phyloP scores from a whole-genome alignment of 179 eudicot genomes.

The Patellifolia procumbens region DNA sequence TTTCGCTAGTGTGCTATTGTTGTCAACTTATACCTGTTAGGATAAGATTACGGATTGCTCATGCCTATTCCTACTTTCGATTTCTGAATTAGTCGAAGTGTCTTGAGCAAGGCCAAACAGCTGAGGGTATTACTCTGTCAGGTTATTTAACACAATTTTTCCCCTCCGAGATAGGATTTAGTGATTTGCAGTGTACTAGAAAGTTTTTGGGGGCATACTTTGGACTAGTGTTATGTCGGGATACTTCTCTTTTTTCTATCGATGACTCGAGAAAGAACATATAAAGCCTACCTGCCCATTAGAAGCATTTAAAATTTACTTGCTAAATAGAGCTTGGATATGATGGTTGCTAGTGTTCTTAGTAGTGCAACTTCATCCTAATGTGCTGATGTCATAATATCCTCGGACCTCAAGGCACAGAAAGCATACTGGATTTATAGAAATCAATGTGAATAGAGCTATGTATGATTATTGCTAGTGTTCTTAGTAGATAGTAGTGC shows the following conservation, averaged over 20 bases:
- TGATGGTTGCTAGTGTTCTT: too few species aligned
- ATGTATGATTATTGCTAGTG: not conserved
- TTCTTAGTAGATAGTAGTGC: constrained; percentile 1
- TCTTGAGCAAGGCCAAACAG: not conserved
- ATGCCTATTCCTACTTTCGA: not conserved
- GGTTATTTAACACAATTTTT: not conserved
- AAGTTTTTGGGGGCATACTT: not conserved
- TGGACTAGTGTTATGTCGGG: not conserved
- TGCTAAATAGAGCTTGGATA: too few species aligned
- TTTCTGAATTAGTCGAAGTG: not conserved
- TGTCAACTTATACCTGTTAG: not conserved
- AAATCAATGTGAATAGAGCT: not conserved
- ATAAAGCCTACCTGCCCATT: not conserved
- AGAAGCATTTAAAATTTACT: not conserved
- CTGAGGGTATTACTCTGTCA: not conserved
- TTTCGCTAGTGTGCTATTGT: not conserved
- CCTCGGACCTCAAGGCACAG: too few species aligned
- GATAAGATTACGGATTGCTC: not conserved
- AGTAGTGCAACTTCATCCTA: too few species aligned
- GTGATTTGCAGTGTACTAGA: not conserved
- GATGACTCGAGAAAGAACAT: too few species aligned
- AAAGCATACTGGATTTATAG: not conserved
- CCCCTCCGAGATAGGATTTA: not conserved
- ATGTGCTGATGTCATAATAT: too few species aligned
- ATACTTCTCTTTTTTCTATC: not conserved